Evolutionary conservation across 768 basidiomycete genomes (phyloP).

Genomic region (Leccinum barrowsii): DNA sequence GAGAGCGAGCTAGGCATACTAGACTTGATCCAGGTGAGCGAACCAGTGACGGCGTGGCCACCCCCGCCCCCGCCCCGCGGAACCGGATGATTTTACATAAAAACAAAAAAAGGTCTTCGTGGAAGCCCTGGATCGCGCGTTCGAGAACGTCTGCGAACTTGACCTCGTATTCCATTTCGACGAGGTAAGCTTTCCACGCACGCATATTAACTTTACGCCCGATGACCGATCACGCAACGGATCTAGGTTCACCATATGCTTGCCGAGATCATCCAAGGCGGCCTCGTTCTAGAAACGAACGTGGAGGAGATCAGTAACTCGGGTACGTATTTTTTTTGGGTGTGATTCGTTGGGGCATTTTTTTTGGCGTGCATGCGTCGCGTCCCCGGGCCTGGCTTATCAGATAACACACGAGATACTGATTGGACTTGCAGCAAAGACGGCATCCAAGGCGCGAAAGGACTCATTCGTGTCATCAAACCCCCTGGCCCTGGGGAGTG

Average conservation of each 20-base stretch:
- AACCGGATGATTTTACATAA: background rate
- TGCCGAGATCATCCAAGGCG: conserved; percentile 95
- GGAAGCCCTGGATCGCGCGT: conserved; percentile 91
- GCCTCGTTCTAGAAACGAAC: conserved; percentile 93
- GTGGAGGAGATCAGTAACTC: conserved; percentile 77
- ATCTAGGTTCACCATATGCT: conserved; percentile 84
- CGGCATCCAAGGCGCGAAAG: conserved; percentile 66
- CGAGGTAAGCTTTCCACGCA: conserved; percentile 55
- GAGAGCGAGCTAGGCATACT: conserved; percentile 97
- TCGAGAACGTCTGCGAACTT: conserved; percentile 97
- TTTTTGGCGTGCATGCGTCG: background rate
- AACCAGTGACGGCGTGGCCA: background rate
- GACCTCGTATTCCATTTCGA: conserved; percentile 99
- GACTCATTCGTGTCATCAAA: conserved; percentile 81
- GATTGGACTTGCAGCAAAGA: conserved; percentile 49
- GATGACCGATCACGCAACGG: conserved; percentile 2
- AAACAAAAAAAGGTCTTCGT: conserved; percentile 75
- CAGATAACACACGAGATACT: conserved; percentile 6
- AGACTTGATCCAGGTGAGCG: conserved; percentile 88
- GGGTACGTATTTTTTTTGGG: conserved; percentile 41
- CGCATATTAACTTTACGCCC: background rate
- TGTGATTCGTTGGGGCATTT: background rate
- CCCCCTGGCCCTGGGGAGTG: conserved; percentile 69
- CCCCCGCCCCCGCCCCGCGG: background rate
- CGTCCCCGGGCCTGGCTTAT: background rate